phyloP scores from a whole-genome alignment of 331 rosid species.

The Cucumis variabilis region DNA sequence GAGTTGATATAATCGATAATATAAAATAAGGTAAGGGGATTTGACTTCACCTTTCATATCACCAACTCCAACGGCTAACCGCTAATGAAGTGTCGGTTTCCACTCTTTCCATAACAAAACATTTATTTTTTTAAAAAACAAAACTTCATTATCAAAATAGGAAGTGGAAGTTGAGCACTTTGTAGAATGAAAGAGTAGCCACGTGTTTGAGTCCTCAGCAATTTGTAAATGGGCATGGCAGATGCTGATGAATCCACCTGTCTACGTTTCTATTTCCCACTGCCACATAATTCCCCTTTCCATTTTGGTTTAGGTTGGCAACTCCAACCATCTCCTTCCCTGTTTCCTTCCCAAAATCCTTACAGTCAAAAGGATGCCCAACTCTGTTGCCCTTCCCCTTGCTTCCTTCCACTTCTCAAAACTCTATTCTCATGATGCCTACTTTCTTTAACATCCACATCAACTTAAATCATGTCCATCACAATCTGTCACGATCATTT shows the following conservation, averaged over 20 bases:
- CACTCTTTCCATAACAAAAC: not conserved
- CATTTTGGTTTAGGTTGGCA: not conserved
- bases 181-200: not conserved
- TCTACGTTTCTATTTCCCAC: not conserved
- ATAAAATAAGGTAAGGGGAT: not conserved
- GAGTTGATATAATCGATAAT: not conserved
- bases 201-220: not conserved
- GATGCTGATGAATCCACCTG: not conserved
- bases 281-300: not conserved
- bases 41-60: not conserved
- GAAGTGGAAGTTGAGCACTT: no score
- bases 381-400: no score
- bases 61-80: conserved; percentile 20
- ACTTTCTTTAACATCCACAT: no score
- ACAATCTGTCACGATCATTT: no score
- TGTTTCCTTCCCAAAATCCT: no score
- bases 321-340: not conserved
- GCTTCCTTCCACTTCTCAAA: no score
- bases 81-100: not conserved
- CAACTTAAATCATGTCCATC: no score
- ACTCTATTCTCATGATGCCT: no score
- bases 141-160: not conserved
- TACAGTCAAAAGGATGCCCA: no score
- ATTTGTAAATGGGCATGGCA: not conserved
- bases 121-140: no score